Evolutionary conservation across 2,329 filamentous ascomycete species (phyloP).

Genomic region (Aspergillus hortae): DNA sequence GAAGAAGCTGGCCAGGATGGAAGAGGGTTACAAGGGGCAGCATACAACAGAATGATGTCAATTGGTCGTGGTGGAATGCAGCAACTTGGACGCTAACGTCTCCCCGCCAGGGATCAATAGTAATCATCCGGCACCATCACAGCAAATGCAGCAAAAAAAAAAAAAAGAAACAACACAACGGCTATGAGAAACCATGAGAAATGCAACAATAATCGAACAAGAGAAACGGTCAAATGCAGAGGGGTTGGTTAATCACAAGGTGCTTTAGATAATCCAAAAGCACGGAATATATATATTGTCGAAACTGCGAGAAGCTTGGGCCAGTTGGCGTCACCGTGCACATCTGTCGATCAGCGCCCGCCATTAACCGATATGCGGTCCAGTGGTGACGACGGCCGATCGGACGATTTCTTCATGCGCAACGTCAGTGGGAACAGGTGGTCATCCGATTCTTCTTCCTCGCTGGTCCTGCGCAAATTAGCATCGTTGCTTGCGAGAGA

Average conservation of each 20-base stretch:
- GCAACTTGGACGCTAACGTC: not conserved
- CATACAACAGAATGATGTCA: not conserved
- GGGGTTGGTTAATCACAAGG: no score
- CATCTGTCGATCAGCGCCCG: conserved; percentile 6
- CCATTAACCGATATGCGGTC: conserved; percentile 34
- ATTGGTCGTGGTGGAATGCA: not conserved
- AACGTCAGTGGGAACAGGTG: conserved; percentile 69
- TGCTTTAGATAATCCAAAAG: no score
- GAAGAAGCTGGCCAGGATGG: not conserved
- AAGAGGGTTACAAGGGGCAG: not conserved
- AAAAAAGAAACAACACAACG: no score
- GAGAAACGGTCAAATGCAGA: no score
- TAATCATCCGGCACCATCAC: not conserved
- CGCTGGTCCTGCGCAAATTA: conserved; percentile 50
- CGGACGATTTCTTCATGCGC: conserved; percentile 43
- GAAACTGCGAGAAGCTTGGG: no score
- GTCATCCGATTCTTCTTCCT: conserved; percentile 87
- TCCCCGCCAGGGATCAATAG: not conserved
- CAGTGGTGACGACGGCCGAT: conserved; percentile 35
- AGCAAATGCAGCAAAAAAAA: no score
- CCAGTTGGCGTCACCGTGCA: not conserved
- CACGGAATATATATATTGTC: no score
- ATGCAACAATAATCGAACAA: no score
- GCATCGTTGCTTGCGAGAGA: conserved; percentile 1
- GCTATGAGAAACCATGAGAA: no score